phyloP scores from a whole-genome alignment of 345 rosid species.

The Salix koriyanagi region DNA sequence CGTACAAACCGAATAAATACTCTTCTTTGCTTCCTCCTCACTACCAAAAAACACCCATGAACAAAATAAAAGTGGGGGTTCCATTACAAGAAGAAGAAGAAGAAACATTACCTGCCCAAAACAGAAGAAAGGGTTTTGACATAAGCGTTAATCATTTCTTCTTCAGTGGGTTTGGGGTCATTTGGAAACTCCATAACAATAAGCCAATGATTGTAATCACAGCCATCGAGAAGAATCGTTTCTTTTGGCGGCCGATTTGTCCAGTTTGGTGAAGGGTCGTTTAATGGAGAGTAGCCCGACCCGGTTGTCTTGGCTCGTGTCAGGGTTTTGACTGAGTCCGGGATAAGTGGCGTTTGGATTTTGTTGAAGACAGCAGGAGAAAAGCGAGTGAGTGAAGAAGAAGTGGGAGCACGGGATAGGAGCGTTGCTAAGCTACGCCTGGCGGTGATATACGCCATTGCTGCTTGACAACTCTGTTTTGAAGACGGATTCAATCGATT shows the following conservation, averaged over 20 bases:
- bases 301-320: slow-evolving; percentile 64
- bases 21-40: slow-evolving; percentile 98
- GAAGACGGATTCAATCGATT: not conserved
- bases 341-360: slow-evolving; percentile 18
- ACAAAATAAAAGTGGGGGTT: not conserved
- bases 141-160: slow-evolving; percentile 73
- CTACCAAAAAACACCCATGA: slow-evolving; percentile 25
- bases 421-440: slow-evolving; percentile 52
- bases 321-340: slow-evolving; percentile 25
- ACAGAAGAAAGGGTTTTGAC: slow-evolving; percentile 75
- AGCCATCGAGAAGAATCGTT: slow-evolving; percentile 85
- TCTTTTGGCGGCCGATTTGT: slow-evolving; percentile 92
- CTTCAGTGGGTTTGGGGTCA: slow-evolving; percentile 78
- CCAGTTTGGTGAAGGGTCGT: slow-evolving; percentile 89
- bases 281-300: slow-evolving; percentile 78
- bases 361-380: slow-evolving; percentile 40
- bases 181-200: slow-evolving; percentile 80
- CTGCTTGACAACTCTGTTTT: not conserved
- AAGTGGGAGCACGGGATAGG: slow-evolving; percentile 33
- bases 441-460: slow-evolving; percentile 55
- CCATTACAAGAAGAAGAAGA: not conserved
- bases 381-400: slow-evolving; percentile 53
- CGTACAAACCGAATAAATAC: slow-evolving; percentile 85
- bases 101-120: slow-evolving; percentile 52
- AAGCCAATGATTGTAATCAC: slow-evolving; percentile 96